A percentile compares a stretch with the other conserved stretches of the same genome.
These are phyloP conservation scores for Plectranthus barbatus DNA, from an alignment of 257 asterid species.

Conservation along the genomic window DNA sequence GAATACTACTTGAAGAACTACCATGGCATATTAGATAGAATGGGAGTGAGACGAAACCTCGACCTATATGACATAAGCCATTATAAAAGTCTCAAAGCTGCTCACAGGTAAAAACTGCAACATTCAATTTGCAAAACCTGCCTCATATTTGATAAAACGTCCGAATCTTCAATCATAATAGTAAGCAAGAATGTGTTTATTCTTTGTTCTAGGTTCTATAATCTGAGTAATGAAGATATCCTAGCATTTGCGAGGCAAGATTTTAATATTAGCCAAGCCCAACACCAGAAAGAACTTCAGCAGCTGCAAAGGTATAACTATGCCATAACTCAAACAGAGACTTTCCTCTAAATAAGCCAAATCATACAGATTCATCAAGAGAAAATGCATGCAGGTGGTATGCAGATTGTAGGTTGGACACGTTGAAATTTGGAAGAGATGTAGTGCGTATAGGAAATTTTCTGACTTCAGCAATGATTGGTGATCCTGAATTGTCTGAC, in stretches of 20 bases:
- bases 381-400: conserved; percentile 27
- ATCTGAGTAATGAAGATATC: conserved; percentile 14
- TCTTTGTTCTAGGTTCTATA: conserved; percentile 17
- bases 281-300: conserved; percentile 29
- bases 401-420: conserved; percentile 22
- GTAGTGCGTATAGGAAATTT: conserved; percentile 13
- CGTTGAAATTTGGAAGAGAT: conserved; percentile 19
- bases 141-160: neutral
- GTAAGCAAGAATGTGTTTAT: neutral
- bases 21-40: conserved; percentile 19
- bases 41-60: conserved; percentile 16
- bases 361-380: neutral
- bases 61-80: conserved; percentile 19
- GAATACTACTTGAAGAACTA: conserved; percentile 26
- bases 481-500: conserved; percentile 22
- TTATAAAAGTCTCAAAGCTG: conserved; percentile 13
- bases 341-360: neutral
- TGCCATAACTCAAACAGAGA: neutral
- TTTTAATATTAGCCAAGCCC: conserved; percentile 35
- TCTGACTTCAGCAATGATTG: conserved; percentile 16
- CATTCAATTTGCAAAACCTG: neutral
- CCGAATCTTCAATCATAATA: neutral
- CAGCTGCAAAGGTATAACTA: conserved; percentile 26
- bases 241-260: conserved; percentile 17
- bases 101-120: conserved; percentile 19